These are phyloP conservation scores for Sclerospora graminicola DNA, from an alignment of 352 stramenopile genomes.

Conservation along the genomic window DNA sequence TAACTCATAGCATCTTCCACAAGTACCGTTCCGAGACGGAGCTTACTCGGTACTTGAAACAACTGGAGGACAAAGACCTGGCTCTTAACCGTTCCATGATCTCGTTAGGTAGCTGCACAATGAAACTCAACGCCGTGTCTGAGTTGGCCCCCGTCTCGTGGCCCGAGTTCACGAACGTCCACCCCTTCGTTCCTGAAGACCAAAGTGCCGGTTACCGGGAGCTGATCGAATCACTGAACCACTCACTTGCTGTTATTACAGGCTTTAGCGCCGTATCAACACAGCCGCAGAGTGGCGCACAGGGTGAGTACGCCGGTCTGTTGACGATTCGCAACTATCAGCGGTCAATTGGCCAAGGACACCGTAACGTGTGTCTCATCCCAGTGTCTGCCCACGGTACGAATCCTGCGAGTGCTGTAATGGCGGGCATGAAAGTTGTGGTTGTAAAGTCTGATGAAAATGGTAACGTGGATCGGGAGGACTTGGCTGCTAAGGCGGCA, in stretches of 20 bases:
- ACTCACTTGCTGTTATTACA: conserved; percentile 95
- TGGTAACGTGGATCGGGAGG: conserved; percentile 94
- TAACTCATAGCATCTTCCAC: conserved; percentile 95
- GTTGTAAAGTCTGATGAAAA: conserved; percentile 94
- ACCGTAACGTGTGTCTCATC: conserved; percentile 98
- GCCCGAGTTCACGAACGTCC: conserved; percentile 95
- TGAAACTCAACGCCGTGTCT: conserved; percentile 98
- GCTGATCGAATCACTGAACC: conserved; percentile 95
- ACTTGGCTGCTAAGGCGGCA: conserved; percentile 91
- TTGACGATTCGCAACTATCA: conserved; percentile 96
- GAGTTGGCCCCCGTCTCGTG: conserved; percentile 97
- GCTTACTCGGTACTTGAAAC: conserved; percentile 95
- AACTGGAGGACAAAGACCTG: conserved; percentile 97
- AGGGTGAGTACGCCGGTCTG: conserved; percentile 97
- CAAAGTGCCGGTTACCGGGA: conserved; percentile 94
- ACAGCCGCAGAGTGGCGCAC: conserved; percentile 96
- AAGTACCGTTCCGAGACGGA: conserved; percentile 95
- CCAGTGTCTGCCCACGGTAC: conserved; percentile 98
- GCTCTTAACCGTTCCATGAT: conserved; percentile 99
- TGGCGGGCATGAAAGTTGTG: conserved; percentile 98
- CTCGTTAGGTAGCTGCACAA: conserved; percentile 98
- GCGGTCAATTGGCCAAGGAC: conserved; percentile 78
- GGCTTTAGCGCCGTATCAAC: conserved; percentile 95
- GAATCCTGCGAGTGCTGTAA: conserved; percentile 95
- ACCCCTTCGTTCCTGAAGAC: conserved; percentile 94